phyloP scores from a whole-genome alignment of 257 asterid species.

The Nicotiana tomentosiformis region DNA sequence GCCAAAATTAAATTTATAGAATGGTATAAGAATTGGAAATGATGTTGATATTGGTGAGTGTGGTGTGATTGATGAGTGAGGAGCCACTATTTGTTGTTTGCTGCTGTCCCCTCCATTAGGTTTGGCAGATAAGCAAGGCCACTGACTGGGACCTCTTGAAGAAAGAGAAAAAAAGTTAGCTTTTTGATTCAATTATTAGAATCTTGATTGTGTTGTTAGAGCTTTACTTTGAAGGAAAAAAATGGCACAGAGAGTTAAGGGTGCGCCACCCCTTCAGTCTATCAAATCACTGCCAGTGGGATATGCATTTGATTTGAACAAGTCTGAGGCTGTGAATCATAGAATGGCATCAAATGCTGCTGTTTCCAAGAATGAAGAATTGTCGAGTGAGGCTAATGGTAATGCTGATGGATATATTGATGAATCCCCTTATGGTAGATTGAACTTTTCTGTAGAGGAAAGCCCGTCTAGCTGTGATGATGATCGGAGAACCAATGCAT shows the following conservation, averaged over 20 bases:
- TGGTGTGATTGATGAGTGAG: conserved; percentile 45
- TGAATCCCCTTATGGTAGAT: conserved; percentile 74
- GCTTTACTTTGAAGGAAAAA: conserved; percentile 37
- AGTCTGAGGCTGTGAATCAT: conserved; percentile 15
- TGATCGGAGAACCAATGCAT: conserved; percentile 30
- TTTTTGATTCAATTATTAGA: conserved; percentile 63
- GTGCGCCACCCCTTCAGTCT: conserved; percentile 43
- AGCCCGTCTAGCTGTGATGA: conserved; percentile 44
- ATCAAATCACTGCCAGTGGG: conserved; percentile 74
- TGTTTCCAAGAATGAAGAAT: conserved; percentile 33
- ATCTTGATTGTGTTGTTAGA: conserved; percentile 22
- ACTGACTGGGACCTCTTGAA: conserved; percentile 56
- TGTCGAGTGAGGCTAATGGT: conserved; percentile 31
- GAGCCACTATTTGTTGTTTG: conserved; percentile 34
- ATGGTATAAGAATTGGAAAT: conserved; percentile 19
- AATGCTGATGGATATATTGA: conserved; percentile 38
- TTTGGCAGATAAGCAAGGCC: conserved; percentile 43
- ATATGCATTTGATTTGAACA: conserved; percentile 30
- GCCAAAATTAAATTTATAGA: conserved; percentile 5
- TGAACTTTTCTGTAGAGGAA: conserved; percentile 39
- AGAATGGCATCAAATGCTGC: conserved; percentile 34
- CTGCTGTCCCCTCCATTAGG: conserved; percentile 70
- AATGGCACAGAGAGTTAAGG: conserved; percentile 50
- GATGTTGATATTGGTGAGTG: conserved; percentile 25
- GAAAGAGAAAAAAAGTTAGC: conserved; percentile 39